A percentile compares a stretch with the other conserved stretches of the same genome.
These are phyloP conservation scores for Aspergillus sergii DNA, from an alignment of 2,329 filamentous ascomycete species.

Conservation along the genomic window DNA sequence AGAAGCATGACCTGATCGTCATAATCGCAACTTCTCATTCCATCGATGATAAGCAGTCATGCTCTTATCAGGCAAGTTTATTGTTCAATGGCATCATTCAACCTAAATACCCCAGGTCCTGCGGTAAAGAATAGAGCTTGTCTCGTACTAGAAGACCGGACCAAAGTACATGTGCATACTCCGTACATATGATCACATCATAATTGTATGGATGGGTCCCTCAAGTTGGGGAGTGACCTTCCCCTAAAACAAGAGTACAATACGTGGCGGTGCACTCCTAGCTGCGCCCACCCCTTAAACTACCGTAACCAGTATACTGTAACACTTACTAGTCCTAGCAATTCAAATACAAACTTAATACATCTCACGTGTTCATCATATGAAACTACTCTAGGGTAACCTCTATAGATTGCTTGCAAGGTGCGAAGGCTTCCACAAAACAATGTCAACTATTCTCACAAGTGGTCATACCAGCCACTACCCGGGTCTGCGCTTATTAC, in stretches of 20 bases:
- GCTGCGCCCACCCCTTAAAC: background rate
- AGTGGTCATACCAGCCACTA: background rate
- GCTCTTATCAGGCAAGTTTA: background rate
- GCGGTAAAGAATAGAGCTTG: background rate
- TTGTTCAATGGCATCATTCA: background rate
- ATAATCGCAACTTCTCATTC: background rate
- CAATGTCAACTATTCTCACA: background rate
- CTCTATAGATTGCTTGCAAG: background rate
- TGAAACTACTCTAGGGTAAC: background rate
- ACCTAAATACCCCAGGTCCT: background rate
- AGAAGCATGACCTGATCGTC: too few species aligned
- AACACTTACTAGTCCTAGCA: background rate
- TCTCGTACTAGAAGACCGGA: background rate
- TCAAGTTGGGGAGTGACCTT: background rate
- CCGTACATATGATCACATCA: background rate
- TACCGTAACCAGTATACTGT: background rate
- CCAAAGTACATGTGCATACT: background rate
- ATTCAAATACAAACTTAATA: background rate
- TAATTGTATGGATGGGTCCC: background rate
- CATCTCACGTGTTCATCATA: background rate
- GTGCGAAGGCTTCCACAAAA: background rate
- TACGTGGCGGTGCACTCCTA: conserved; percentile 17
- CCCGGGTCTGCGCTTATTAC: background rate
- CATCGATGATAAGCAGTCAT: background rate
- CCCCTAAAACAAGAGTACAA: background rate